Evolutionary conservation across 1,284 basidiomycete genomes (phyloP), one percentile per base, ranked within the genome.

Genomic region (Boletus nobilissimus): DNA sequence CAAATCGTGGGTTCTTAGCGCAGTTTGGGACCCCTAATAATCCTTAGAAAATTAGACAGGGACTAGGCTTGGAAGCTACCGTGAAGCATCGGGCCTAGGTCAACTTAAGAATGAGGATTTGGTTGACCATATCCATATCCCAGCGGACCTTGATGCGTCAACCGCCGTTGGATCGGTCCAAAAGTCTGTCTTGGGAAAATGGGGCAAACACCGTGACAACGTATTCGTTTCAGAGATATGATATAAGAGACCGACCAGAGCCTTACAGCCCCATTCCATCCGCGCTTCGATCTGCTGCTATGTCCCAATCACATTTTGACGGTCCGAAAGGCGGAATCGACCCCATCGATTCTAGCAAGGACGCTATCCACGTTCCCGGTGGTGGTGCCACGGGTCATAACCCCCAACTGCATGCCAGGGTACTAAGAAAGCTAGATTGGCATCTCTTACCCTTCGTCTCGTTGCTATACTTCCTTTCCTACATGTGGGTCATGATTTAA

Each of bases 391-490:
- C n/a, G n/a, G n/a, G n/a, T n/a, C n/a, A n/a, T n/a, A n/a, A n/a
- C n/a, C n/a, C n/a, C n/a, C n/a, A n/a, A n/a, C n/a, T n/a, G 75
- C 84, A 83, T 57, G 78, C 82, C 29, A 87, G 82, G 72, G 81
- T 90, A 16, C 81, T 91, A 74, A 85, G 89, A 69, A 92, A 91
- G 81, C 83, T 91, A 65, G 91, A 92, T 76, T 78, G 85, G 74
- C 88, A 91, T 78, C 80, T 92, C 18, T 79, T 91, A 43, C 91
- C 91, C 8, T 86, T 90, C 48, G 87, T 91, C 62, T 88, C 89
- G 14, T 81, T 93, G 39, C 85, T 94, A n/a, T 93, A 93, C 82
- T 87, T 94, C 62, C 88, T 91, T 74, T 91, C 88, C 80, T 91
- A 90, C 91, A 79, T 83, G 62, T 32, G 32, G 32, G 90, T 84